These are phyloP conservation scores for Celoporthe dispersa DNA, from an alignment of 2,329 filamentous ascomycete species.

Conservation along the genomic window DNA sequence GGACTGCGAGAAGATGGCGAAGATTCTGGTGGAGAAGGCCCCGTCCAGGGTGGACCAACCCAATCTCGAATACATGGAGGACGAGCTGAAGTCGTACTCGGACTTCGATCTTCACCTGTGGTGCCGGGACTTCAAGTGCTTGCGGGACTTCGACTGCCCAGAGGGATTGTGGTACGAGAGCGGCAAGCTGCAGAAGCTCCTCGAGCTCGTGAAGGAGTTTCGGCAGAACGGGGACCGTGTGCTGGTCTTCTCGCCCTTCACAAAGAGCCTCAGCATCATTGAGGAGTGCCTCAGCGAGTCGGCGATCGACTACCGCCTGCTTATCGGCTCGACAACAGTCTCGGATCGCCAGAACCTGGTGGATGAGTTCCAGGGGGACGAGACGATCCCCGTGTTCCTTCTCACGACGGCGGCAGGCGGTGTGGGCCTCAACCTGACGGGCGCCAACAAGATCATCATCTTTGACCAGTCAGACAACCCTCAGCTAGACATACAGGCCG, in stretches of 20 bases:
- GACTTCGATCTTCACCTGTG: constrained; percentile 70
- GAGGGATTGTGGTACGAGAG: constrained; percentile 61
- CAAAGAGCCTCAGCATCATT: constrained; percentile 87
- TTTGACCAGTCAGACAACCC: constrained; percentile 98
- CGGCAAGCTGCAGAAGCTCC: constrained; percentile 84
- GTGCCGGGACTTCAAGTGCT: constrained; percentile 64
- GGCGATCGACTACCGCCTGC: constrained; percentile 76
- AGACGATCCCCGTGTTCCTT: constrained; percentile 84
- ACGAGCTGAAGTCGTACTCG: constrained; percentile 61
- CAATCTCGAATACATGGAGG: constrained; percentile 55
- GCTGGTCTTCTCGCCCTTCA: constrained; percentile 93
- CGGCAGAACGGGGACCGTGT: constrained; percentile 82
- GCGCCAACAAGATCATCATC: constrained; percentile 96
- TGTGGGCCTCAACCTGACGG: constrained; percentile 95
- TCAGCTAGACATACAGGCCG: constrained; percentile 96
- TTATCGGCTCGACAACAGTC: constrained; percentile 85
- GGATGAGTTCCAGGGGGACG: constrained; percentile 79
- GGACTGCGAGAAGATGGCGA: constrained; percentile 76
- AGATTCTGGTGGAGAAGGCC: constrained; percentile 74
- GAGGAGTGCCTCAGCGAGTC: constrained; percentile 78
- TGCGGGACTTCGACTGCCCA: constrained; percentile 58
- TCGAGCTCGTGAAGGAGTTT: constrained; percentile 74
- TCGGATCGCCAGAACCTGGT: constrained; percentile 84
- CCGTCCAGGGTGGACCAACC: constrained; percentile 57
- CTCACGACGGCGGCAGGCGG: constrained; percentile 92